Percentiles rank a stretch among this genome's conserved stretches.
Evolutionary conservation across 106 monocot genomes (phyloP).

Genomic region (Dactylorhiza incarnata): DNA sequence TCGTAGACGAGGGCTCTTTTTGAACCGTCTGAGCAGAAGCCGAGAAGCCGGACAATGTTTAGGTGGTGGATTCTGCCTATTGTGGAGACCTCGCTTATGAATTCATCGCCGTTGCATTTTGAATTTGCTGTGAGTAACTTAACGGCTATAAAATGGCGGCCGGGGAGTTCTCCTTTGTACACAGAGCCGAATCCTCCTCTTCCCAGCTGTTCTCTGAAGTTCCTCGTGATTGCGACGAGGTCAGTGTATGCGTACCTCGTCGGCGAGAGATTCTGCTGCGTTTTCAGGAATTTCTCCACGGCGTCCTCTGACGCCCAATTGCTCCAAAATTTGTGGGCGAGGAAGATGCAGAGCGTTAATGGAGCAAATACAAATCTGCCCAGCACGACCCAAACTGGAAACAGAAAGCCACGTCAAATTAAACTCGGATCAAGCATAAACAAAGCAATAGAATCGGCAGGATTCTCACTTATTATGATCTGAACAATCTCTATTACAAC

Average conservation of each 20-base stretch:
- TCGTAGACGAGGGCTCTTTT: conserved; percentile 36
- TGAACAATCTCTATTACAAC: background rate
- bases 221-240: conserved; percentile 25
- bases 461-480: background rate
- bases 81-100: conserved; percentile 52
- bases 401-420: background rate
- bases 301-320: conserved; percentile 8
- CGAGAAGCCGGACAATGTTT: conserved; percentile 34
- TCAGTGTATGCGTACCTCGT: conserved; percentile 37
- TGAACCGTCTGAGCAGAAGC: conserved; percentile 42
- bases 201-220: conserved; percentile 44
- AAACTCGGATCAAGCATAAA: background rate
- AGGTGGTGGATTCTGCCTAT: conserved; percentile 47
- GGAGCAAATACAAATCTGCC: conserved; percentile 29
- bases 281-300: conserved; percentile 45
- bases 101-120: conserved; percentile 31
- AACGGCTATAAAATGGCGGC: conserved; percentile 22
- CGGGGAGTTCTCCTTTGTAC: conserved; percentile 26
- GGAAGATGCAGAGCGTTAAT: conserved; percentile 17
- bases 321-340: conserved; percentile 20
- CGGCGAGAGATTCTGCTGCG: conserved; percentile 19
- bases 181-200: conserved; percentile 47
- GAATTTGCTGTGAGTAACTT: conserved; percentile 24
- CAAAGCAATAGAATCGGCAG: background rate
- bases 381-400: background rate